Conservation (phyloP, 768 basidiomycete genomes). For the Gelatoporia subvermispora region DNA sequence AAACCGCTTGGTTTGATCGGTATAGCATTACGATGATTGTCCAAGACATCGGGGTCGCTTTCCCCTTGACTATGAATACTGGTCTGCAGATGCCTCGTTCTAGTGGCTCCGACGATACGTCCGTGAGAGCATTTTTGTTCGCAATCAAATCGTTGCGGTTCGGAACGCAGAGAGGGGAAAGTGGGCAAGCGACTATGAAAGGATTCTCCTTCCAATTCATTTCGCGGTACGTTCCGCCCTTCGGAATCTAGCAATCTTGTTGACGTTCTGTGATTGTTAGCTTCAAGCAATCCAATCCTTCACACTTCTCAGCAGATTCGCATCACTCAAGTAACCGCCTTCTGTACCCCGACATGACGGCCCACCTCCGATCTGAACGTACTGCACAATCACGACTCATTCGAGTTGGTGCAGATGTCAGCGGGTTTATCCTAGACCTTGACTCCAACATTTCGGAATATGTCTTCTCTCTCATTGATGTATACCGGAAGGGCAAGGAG, state of each 20-base stretch:
- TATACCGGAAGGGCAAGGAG: constrained; percentile 78
- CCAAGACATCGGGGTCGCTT: constrained; percentile 79
- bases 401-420: constrained; percentile 65
- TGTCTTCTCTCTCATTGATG: constrained; percentile 78
- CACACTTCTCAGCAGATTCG: constrained; percentile 65
- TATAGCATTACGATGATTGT: constrained; percentile 52
- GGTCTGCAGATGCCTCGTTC: constrained; percentile 46
- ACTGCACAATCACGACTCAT: constrained; percentile 46
- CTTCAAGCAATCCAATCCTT: constrained; percentile 69
- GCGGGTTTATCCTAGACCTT: constrained; percentile 80
- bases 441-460: constrained; percentile 77
- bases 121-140: constrained; percentile 80
- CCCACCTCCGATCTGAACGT: constrained; percentile 57
- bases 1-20: constrained; percentile 49
- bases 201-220: constrained; percentile 85
- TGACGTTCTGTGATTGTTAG: constrained; percentile 30
- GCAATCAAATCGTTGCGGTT: constrained; percentile 76
- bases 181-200: constrained; percentile 68
- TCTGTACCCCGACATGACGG: constrained; percentile 77
- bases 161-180: constrained; percentile 67
- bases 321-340: constrained; percentile 71
- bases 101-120: constrained; percentile 33
- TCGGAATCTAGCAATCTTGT: constrained; percentile 45
- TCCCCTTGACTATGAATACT: constrained; percentile 69
- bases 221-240: constrained; percentile 44